Evolutionary conservation across 192 early-diverging fungal genomes (phyloP).

Genomic region (Martensiomyces pterosporus): DNA sequence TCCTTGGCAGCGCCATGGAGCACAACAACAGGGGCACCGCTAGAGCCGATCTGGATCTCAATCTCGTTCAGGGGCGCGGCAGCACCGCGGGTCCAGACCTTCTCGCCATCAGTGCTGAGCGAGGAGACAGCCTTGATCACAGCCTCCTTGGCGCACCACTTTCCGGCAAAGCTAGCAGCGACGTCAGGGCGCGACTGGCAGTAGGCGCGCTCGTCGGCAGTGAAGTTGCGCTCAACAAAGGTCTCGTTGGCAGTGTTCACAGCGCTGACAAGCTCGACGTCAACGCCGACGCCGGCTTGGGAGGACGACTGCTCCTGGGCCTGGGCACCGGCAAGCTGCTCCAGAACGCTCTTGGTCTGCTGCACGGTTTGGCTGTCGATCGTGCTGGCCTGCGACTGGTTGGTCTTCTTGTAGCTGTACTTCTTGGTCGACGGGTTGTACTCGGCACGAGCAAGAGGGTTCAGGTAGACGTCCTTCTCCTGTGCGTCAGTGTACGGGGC

Average conservation of each 20-base stretch:
- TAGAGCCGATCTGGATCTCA: constrained; percentile 68
- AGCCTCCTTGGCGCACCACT: constrained; percentile 96
- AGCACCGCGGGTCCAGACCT: constrained; percentile 74
- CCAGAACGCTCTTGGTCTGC: constrained; percentile 12
- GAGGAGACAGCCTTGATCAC: constrained; percentile 90
- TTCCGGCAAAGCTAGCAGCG: constrained; percentile 82
- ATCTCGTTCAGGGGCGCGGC: constrained; percentile 87
- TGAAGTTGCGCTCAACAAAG: constrained; percentile 57
- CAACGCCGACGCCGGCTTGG: constrained; percentile 70
- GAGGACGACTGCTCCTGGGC: constrained; percentile 2
- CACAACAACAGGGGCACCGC: constrained; percentile 74
- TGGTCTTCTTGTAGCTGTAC: constrained; percentile 22
- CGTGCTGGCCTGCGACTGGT: no score
- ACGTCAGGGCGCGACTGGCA: constrained; percentile 67
- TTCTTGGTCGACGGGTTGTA: constrained; percentile 17
- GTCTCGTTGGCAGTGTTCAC: constrained; percentile 76
- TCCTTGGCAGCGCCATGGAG: constrained; percentile 81
- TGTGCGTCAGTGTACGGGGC: constrained; percentile 11
- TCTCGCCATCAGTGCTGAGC: constrained; percentile 38
- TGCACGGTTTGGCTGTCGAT: no score
- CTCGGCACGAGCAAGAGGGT: constrained; percentile 12
- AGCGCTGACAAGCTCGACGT: constrained; percentile 81
- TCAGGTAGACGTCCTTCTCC: constrained; percentile 15
- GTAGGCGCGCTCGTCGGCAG: constrained; percentile 25
- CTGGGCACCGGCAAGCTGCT: constrained; percentile 11